These are phyloP conservation scores for Mucuna pruriens DNA, from an alignment of 306 rosid genomes.

Conservation along the genomic window DNA sequence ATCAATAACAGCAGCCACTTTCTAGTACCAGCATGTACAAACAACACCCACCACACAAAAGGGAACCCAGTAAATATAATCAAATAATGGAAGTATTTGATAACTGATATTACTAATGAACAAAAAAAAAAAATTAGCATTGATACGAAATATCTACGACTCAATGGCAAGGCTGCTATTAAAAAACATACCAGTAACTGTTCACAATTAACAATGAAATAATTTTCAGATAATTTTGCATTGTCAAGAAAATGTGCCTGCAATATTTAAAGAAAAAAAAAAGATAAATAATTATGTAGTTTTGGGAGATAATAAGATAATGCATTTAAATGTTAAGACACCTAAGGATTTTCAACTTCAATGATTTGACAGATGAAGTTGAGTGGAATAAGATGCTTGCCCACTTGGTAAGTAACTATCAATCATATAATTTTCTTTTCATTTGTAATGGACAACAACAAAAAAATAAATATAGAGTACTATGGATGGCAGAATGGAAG, in stretches of 20 bases:
- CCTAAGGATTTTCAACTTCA: background rate
- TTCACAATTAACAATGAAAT: slow-evolving; percentile 84
- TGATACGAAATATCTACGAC: slow-evolving; percentile 13
- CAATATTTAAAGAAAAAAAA: slow-evolving; percentile 42
- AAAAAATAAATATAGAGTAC: background rate
- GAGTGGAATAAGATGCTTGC: background rate
- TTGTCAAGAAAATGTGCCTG: slow-evolving; percentile 92
- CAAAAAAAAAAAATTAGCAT: slow-evolving; percentile 35
- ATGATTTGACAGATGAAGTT: slow-evolving; percentile 17
- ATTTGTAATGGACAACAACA: background rate
- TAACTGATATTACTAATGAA: slow-evolving; percentile 13
- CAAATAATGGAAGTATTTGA: slow-evolving; percentile 24
- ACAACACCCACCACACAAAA: slow-evolving; percentile 43
- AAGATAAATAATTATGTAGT: background rate
- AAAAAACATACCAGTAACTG: slow-evolving; percentile 69
- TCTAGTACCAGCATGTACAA: slow-evolving; percentile 54
- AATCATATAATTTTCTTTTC: slow-evolving; percentile 4
- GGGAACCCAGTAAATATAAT: slow-evolving; percentile 19
- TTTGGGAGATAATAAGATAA: slow-evolving; percentile 24
- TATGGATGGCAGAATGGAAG: slow-evolving; percentile 17
- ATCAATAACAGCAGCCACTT: slow-evolving; percentile 83
- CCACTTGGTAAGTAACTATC: background rate
- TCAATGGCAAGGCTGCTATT: slow-evolving; percentile 26
- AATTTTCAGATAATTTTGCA: slow-evolving; percentile 78
- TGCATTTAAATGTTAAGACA: slow-evolving; percentile 26